These are phyloP conservation scores for Plasmopara viticola DNA, from an alignment of 352 stramenopile genomes.

Conservation along the genomic window DNA sequence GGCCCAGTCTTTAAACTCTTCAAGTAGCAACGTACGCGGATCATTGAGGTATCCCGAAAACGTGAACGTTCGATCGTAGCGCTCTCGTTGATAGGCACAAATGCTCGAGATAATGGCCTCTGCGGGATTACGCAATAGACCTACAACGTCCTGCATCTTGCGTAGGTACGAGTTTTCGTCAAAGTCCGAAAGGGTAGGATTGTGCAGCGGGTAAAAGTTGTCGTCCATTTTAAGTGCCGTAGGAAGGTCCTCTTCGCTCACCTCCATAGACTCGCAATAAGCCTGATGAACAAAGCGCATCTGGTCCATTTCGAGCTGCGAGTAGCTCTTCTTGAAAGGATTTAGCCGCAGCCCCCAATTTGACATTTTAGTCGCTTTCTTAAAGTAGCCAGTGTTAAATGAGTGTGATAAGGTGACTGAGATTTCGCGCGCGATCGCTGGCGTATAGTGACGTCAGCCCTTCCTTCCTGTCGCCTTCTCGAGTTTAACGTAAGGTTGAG, in stretches of 20 bases:
- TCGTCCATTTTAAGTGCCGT: constrained; percentile 84
- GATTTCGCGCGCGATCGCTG: constrained; percentile 4
- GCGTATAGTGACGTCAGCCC: constrained; percentile 2
- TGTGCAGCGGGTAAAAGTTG: constrained; percentile 69
- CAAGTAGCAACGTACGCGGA: constrained; percentile 68
- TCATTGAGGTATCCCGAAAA: constrained; percentile 83
- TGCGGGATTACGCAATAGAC: constrained; percentile 66
- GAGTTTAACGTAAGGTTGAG: constrained; percentile 9
- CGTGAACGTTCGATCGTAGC: constrained; percentile 65
- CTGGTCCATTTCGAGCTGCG: constrained; percentile 76
- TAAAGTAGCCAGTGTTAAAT: not conserved
- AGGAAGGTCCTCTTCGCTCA: constrained; percentile 75
- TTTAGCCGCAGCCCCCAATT: constrained; percentile 80
- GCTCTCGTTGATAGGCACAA: constrained; percentile 75
- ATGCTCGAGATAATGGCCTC: constrained; percentile 85
- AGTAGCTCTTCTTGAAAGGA: constrained; percentile 77
- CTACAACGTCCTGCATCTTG: constrained; percentile 84
- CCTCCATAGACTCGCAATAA: constrained; percentile 80
- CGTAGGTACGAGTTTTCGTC: constrained; percentile 84
- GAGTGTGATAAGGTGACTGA: constrained; percentile 8
- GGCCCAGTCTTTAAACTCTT: constrained; percentile 84
- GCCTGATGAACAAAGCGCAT: constrained; percentile 84
- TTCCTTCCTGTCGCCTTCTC: constrained; percentile 18
- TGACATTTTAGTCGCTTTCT: constrained; percentile 36
- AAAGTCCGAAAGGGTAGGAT: constrained; percentile 72